Percentiles rank a stretch among this genome's conserved stretches.
Evolutionary conservation across 2,329 filamentous ascomycete genomes (phyloP).

Genomic region (Ceratocystis cubensis): DNA sequence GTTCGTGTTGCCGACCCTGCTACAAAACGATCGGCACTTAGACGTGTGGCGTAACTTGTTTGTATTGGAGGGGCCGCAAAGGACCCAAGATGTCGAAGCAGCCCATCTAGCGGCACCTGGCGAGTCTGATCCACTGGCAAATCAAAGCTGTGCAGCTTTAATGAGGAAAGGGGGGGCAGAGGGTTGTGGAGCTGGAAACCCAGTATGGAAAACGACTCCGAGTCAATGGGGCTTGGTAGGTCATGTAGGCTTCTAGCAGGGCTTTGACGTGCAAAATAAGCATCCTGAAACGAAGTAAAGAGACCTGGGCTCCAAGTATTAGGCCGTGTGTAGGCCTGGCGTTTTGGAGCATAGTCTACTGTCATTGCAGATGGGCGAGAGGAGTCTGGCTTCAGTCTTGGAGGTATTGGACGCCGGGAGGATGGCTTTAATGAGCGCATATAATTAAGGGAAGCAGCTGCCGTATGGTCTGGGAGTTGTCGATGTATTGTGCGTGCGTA

Average conservation of each 20-base stretch:
- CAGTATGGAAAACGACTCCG: not conserved
- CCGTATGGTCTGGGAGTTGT: too few relatives aligned
- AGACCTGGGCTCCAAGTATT: not conserved
- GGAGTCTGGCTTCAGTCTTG: too few relatives aligned
- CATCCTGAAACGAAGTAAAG: not conserved
- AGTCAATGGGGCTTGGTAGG: not conserved
- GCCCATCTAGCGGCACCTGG: constrained; percentile 3
- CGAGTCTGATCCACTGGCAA: not conserved
- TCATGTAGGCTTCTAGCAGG: not conserved
- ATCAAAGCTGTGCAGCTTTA: not conserved
- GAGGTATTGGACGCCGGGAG: too few relatives aligned
- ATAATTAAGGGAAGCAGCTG: too few relatives aligned
- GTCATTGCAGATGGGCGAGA: too few relatives aligned
- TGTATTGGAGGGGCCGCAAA: not conserved
- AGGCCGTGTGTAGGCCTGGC: not conserved
- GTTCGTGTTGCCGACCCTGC: constrained; percentile 6
- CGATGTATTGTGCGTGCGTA: too few relatives aligned
- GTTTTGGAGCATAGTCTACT: too few relatives aligned
- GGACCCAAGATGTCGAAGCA: not conserved
- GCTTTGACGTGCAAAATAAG: not conserved
- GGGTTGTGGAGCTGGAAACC: not conserved
- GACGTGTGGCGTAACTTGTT: constrained; percentile 5
- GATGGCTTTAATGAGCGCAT: too few relatives aligned
- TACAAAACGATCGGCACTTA: constrained; percentile 13
- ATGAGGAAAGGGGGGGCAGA: not conserved